These are phyloP conservation scores for Phytophthora cryptogea DNA, from an alignment of 352 stramenopile species.

Conservation along the genomic window DNA sequence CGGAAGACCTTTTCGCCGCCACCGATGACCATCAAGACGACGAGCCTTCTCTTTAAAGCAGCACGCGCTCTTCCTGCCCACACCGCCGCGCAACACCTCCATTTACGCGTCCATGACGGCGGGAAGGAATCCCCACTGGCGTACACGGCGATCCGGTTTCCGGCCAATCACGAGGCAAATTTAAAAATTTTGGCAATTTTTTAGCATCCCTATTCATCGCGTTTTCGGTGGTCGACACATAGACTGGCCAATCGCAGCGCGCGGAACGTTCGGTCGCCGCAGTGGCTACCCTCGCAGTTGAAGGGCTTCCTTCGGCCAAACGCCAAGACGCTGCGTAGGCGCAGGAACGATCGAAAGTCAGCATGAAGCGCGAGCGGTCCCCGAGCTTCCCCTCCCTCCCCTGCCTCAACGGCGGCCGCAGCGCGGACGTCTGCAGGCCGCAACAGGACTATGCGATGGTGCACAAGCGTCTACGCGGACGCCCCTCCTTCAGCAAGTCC, in stretches of 20 bases:
- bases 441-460: slow-evolving; percentile 36
- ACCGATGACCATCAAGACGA: neutral
- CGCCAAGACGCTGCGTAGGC: neutral
- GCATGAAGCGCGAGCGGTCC: slow-evolving; percentile 58
- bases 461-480: slow-evolving; percentile 48
- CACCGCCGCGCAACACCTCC: no score
- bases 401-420: slow-evolving; percentile 28
- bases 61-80: no score
- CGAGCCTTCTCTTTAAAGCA: no score
- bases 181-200: slow-evolving; percentile 3
- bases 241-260: slow-evolving; percentile 4
- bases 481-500: slow-evolving; percentile 26
- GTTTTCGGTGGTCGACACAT: neutral
- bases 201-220: slow-evolving; percentile 1
- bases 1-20: neutral
- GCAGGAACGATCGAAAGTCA: neutral
- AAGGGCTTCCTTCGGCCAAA: neutral
- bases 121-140: neutral
- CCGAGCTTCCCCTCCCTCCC: slow-evolving; percentile 31
- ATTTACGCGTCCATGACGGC: no score
- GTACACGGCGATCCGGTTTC: neutral
- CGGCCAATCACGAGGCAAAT: slow-evolving; percentile 5
- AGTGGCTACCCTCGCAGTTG: slow-evolving; percentile 8
- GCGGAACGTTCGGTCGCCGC: slow-evolving; percentile 6
- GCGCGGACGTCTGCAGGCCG: slow-evolving; percentile 30